Conservation (phyloP, 345 rosid genomes). For the Physaria fendleri region DNA sequence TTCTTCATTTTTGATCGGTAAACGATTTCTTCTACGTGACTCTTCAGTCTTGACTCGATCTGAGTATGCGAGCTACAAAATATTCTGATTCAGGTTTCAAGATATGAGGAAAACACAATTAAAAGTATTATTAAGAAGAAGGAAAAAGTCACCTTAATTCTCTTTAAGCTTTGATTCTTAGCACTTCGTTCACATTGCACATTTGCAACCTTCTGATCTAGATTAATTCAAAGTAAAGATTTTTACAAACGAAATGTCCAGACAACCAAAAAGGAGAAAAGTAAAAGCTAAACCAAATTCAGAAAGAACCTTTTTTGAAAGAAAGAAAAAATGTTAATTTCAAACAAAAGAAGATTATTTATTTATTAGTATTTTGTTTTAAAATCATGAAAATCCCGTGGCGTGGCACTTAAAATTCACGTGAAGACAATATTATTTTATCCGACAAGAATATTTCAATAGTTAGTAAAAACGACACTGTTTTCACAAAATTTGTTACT, state of each 20-base stretch:
- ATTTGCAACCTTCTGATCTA: conserved; percentile 55
- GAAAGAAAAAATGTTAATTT: not conserved
- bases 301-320: not conserved
- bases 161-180: conserved; percentile 58
- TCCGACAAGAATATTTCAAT: too few species aligned
- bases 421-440: conserved; percentile 25
- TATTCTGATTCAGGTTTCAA: not conserved
- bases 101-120: not conserved
- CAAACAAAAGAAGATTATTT: not conserved
- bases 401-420: conserved; percentile 16
- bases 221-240: conserved; percentile 9
- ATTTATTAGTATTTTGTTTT: not conserved
- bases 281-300: not conserved
- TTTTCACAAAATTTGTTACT: not conserved
- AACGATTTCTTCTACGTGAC: not conserved
- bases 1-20: not conserved
- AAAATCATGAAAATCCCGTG: conserved; percentile 9
- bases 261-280: not conserved
- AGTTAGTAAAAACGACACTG: conserved; percentile 19
- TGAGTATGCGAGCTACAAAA: conserved; percentile 42
- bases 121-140: not conserved
- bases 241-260: not conserved
- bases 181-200: conserved; percentile 38
- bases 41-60: conserved; percentile 11
- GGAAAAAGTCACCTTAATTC: conserved; percentile 45